Evolutionary conservation across 208 protist species (phyloP).

Genomic region (Trichomonas gallinae): DNA sequence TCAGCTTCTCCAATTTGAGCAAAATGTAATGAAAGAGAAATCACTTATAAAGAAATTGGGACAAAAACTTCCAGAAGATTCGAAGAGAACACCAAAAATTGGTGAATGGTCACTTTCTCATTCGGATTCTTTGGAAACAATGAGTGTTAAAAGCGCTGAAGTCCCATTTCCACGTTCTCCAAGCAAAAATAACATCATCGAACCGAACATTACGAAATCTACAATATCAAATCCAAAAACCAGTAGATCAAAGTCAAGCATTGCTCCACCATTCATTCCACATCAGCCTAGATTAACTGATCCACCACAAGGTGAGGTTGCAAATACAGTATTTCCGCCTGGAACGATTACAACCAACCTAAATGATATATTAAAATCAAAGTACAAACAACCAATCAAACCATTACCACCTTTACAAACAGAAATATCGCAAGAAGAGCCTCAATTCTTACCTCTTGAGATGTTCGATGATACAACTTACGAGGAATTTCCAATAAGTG

Average conservation of each 20-base stretch:
- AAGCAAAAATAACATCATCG: neutral
- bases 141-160: neutral
- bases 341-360: neutral
- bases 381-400: neutral
- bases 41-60: neutral
- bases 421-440: neutral
- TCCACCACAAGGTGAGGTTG: neutral
- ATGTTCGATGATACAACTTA: neutral
- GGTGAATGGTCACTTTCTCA: neutral
- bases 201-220: no score
- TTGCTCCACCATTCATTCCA: neutral
- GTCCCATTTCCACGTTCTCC: neutral
- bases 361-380: neutral
- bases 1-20: neutral
- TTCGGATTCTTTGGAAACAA: neutral
- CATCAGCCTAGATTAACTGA: neutral
- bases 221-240: neutral
- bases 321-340: neutral
- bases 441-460: neutral
- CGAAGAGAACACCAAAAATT: neutral
- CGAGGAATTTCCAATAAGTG: neutral
- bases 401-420: neutral
- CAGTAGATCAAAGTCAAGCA: neutral
- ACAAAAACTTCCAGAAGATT: neutral
- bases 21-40: neutral